phyloP scores from a whole-genome alignment of 78 protist species.

The Pelomyxa schiedti region DNA sequence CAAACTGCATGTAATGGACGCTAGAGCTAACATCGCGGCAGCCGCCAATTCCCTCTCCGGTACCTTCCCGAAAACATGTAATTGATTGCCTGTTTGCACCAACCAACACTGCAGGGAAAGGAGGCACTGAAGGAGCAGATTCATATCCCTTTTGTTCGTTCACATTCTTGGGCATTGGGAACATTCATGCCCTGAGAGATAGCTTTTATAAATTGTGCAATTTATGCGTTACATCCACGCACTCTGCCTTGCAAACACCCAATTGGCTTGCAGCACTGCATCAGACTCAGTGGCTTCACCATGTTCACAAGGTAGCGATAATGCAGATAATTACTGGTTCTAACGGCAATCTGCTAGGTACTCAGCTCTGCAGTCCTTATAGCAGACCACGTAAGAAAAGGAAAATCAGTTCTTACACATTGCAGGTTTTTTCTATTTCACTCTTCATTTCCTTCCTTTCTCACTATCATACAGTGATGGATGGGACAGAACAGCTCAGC shows the following conservation, averaged over 20 bases:
- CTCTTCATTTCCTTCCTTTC: too few species aligned
- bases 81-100: too few species aligned
- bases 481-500: slow-evolving; percentile 55
- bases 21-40: too few species aligned
- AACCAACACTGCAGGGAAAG: too few species aligned
- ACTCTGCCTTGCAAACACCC: neutral
- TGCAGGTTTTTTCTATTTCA: too few species aligned
- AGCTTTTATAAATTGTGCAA: neutral
- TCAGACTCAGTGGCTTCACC: neutral
- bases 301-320: too few species aligned
- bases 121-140: neutral
- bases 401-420: neutral
- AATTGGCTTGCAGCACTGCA: neutral
- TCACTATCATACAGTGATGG: slow-evolving; percentile 50
- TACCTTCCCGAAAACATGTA: too few species aligned
- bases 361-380: neutral
- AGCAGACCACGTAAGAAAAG: neutral
- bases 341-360: too few species aligned
- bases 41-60: too few species aligned
- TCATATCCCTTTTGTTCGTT: neutral
- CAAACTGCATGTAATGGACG: too few species aligned
- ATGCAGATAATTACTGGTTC: too few species aligned
- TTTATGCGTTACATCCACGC: neutral
- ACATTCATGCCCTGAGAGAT: neutral
- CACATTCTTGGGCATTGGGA: neutral